Conservation (phyloP, 2,329 filamentous ascomycete species). For the Ophiosphaerella herpotricha region DNA sequence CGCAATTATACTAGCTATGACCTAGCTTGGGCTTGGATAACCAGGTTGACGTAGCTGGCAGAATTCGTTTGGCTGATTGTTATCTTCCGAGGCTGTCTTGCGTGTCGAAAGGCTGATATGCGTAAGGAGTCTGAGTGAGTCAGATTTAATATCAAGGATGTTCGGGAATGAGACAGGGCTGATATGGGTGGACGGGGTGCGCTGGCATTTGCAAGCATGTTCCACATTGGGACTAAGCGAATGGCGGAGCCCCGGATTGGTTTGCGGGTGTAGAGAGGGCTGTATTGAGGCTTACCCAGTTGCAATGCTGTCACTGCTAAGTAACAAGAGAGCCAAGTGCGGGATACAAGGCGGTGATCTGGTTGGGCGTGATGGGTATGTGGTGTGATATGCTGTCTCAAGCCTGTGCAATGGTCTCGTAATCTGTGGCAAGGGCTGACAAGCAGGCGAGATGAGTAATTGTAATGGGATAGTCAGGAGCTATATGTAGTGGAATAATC, state of each 20-base stretch:
- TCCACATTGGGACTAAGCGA: slow-evolving; percentile 20
- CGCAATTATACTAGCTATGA: slow-evolving; percentile 26
- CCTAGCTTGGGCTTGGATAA: slow-evolving; percentile 37
- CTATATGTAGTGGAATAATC: slow-evolving; percentile 10
- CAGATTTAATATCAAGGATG: slow-evolving; percentile 41
- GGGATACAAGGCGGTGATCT: background rate
- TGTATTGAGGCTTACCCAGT: slow-evolving; percentile 40
- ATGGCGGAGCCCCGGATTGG: slow-evolving; percentile 30
- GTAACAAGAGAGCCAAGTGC: background rate
- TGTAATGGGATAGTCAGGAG: slow-evolving; percentile 4
- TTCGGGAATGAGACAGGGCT: slow-evolving; percentile 29
- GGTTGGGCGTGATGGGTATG: slow-evolving; percentile 3
- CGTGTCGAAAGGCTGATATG: slow-evolving; percentile 24
- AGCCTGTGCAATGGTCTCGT: slow-evolving; percentile 6
- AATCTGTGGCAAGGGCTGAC: slow-evolving; percentile 5
- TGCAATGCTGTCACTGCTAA: slow-evolving; percentile 11
- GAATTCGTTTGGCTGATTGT: slow-evolving; percentile 31
- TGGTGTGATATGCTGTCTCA: slow-evolving; percentile 10
- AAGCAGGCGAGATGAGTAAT: slow-evolving; percentile 12
- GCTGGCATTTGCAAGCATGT: slow-evolving; percentile 40
- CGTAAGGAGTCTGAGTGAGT: slow-evolving; percentile 40
- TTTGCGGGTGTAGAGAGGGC: slow-evolving; percentile 26
- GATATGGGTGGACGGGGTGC: slow-evolving; percentile 26
- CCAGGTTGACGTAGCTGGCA: slow-evolving; percentile 32
- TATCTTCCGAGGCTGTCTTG: slow-evolving; percentile 20